Evolutionary conservation across 2,329 filamentous ascomycete species (phyloP), one percentile per base, ranked within the genome.

Genomic region (Basipetospora chlamydospora): DNA sequence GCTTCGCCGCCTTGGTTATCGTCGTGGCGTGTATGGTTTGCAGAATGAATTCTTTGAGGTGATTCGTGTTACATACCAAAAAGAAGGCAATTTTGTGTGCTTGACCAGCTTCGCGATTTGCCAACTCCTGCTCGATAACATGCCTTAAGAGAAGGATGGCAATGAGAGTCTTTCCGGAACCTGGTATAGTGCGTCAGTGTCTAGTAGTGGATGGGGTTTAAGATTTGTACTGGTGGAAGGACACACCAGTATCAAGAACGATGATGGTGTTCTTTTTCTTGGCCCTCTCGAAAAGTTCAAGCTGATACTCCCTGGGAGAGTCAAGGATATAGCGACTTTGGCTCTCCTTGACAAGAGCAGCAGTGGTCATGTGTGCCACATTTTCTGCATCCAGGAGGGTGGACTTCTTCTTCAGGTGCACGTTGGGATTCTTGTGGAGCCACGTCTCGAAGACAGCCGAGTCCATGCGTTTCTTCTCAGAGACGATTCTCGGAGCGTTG

Each of bases 121-220:
- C 76, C 1, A 95, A 59, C 53, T 98, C 90, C 41, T 78, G 63
- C 26, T 85, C 74, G 21, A 96, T 67, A 8, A 74, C 67, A 52
- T 92, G 73, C 26, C 77, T 74, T 17, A 96, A 67, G 5, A 98
- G 66, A 3, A 96, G 67, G 1, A 84, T 86, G 0, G 90, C 87
- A 46, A 98, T 95, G n/a, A 95, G 64, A 0, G 90, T 98, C 58
- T 98, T 98, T 3, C 90, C 90, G 3, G 85, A 86, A 10, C 90
- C 81, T 78, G 40, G 37, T n/a, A 7, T 1, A 12, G 12, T 23
- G 6, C 11, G 22, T 23, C 22, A 23, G 22, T 23, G 22, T 18
- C 44, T 35, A 47, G 47, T 30, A 34, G 22, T 4, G 9, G 20
- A 20, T 22, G 13, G 6, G n/a, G n/a, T n/a, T 11, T 16, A 18